Percentiles rank a stretch among this genome's conserved stretches.
phyloP scores from a whole-genome alignment of 176 grass and related monocot species.

The Olyra latifolia region DNA sequence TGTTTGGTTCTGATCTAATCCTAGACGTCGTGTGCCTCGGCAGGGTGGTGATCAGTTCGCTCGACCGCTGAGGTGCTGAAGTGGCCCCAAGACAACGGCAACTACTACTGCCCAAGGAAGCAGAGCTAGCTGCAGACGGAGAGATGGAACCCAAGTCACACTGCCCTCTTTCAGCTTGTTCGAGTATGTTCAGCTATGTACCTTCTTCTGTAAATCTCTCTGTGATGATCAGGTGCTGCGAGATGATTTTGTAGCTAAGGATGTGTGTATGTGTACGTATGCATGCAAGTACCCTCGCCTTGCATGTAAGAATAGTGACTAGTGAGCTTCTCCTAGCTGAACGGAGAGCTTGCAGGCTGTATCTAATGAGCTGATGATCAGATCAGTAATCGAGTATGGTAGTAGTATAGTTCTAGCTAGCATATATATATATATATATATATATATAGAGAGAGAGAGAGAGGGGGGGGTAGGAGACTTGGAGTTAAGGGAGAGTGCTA shows the following conservation, averaged over 20 bases:
- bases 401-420: not conserved
- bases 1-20: not conserved
- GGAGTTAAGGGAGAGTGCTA: not conserved
- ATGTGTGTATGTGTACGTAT: not conserved
- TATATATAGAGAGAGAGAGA: no score
- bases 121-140: not conserved
- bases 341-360: not conserved
- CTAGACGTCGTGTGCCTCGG: not conserved
- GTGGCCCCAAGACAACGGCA: not conserved
- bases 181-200: slow-evolving; percentile 1
- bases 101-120: not conserved
- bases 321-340: not conserved
- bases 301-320: not conserved
- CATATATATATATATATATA: no score
- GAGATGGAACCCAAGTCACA: not conserved
- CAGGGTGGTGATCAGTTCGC: slow-evolving; percentile 88
- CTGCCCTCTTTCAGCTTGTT: slow-evolving; percentile 20
- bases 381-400: not conserved
- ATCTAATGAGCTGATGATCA: not conserved
- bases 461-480: no score
- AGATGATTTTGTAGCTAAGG: slow-evolving; percentile 18
- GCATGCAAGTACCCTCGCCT: not conserved
- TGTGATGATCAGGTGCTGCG: not conserved
- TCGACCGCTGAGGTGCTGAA: slow-evolving; percentile 43
- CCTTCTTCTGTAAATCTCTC: slow-evolving; percentile 11